A percentile compares a stretch with the other conserved stretches of the same genome.
Conservation (phyloP, 2,329 filamentous ascomycete species). For the Neophaeococcomyces mojaviensis region DNA sequence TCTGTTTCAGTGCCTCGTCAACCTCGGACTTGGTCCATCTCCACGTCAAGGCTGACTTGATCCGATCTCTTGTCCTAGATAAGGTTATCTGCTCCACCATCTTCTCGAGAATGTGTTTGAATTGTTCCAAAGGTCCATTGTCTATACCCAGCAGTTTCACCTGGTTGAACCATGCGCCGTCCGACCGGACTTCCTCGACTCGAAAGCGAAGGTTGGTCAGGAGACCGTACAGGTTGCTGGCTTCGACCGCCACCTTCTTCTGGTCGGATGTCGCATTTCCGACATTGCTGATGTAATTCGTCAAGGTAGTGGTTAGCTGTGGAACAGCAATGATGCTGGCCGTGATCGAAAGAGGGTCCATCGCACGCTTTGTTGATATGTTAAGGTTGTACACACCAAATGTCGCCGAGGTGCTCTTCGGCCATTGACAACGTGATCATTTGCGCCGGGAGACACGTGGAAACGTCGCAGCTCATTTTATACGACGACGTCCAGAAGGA, state of each 20-base stretch:
- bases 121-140: conserved; percentile 25
- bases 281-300: conserved; percentile 20
- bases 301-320: conserved; percentile 17
- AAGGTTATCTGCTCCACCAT: conserved; percentile 5
- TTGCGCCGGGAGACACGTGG: no score
- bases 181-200: conserved; percentile 17
- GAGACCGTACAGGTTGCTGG: conserved; percentile 21
- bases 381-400: no score
- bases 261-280: conserved; percentile 22
- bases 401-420: no score
- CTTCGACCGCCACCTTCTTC: conserved; percentile 18
- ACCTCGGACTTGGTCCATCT: conserved; percentile 10
- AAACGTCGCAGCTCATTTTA: no score
- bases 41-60: conserved; percentile 10
- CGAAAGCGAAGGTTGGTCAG: conserved; percentile 21
- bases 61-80: conserved; percentile 4
- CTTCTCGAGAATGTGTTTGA: conserved; percentile 21
- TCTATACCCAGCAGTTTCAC: conserved; percentile 9
- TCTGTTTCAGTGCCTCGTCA: conserved; percentile 8
- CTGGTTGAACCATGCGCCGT: conserved; percentile 22
- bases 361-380: conserved; percentile 4
- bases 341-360: conserved; percentile 19
- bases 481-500: no score
- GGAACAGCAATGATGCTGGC: conserved; percentile 18
- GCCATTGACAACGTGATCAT: no score